Conservation (phyloP, 306 rosid genomes). For the Dryas octopetala region DNA sequence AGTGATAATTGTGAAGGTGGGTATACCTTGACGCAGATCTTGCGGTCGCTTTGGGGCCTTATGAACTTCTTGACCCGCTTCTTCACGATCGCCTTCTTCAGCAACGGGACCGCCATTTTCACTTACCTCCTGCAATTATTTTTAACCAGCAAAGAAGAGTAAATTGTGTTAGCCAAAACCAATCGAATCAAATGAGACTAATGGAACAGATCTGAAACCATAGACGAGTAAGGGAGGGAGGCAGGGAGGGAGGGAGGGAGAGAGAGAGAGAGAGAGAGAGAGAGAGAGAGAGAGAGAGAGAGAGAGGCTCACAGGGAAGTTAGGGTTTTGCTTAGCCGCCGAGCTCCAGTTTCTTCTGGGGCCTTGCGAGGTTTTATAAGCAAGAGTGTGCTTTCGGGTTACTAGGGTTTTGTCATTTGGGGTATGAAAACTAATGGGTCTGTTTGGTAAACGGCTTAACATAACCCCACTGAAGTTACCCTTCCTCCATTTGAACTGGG, state of each 20-base stretch:
- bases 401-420: slow-evolving; percentile 21
- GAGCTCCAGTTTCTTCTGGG: neutral
- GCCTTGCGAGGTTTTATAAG: slow-evolving; percentile 13
- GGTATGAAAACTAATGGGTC: neutral
- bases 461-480: neutral
- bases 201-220: neutral
- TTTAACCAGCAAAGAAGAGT: neutral
- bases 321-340: slow-evolving; percentile 36
- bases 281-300: no score
- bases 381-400: neutral
- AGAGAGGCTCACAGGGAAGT: neutral
- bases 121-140: slow-evolving; percentile 20
- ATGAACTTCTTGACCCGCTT: slow-evolving; percentile 80
- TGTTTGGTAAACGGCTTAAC: slow-evolving; percentile 27
- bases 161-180: neutral
- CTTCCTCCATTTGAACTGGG: neutral
- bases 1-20: neutral
- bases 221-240: no score
- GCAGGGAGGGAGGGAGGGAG: no score
- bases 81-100: slow-evolving; percentile 68
- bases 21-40: slow-evolving; percentile 72
- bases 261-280: no score
- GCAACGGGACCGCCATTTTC: slow-evolving; percentile 71
- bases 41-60: slow-evolving; percentile 82
- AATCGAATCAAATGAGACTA: neutral